Evolutionary conservation across 257 asterid species (phyloP), one percentile per base, ranked within the genome.

Genomic region (Solanum sejunctum): DNA sequence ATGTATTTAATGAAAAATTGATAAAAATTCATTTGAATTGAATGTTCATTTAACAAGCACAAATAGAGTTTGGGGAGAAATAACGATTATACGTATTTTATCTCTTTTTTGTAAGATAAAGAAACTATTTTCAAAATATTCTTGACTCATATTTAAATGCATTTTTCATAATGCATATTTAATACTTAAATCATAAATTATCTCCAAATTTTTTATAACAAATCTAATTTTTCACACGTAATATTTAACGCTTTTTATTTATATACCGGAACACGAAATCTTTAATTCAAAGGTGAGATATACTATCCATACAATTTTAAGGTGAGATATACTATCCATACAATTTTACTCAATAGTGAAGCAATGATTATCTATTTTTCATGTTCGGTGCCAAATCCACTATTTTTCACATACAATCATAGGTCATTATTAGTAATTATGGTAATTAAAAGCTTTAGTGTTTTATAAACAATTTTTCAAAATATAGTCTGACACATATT

Each of bases 301-400:
- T 67, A 32, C 13, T 12, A 32, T 67, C 21, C 23, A 32, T 12
- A 12, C 20, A 16, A 64, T 3, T 32, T 32, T 8, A 32, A 63
- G 12, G 8, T 28, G 47, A 15, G 75, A 66, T 66, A 2, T 67
- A 32, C 13, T 12, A 32, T 67, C 21, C 23, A 32, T 12, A 12
- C 20, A 16, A 64, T 3, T 32, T 32, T 8, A 32, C 49, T 67
- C 75, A 67, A 32, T 16, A 36, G 75, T 3, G 6, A 67, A 32
- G 75, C 49, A 52, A 78, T 52, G 83, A 78, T 78, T 78, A 28
- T 52, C 28, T 28, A 11, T 78, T 78, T 52, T 77, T 77, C 63
- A 51, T 23, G 21, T 77, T 77, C 16, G 49, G 83, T 28, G 49
- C 28, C 83, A 28, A 52, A 52, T 32, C 66, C 83, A 52, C 49